Percentiles rank a stretch among this genome's conserved stretches.
phyloP scores from a whole-genome alignment of 176 grass and related monocot genomes.

The Neostapfia colusana region DNA sequence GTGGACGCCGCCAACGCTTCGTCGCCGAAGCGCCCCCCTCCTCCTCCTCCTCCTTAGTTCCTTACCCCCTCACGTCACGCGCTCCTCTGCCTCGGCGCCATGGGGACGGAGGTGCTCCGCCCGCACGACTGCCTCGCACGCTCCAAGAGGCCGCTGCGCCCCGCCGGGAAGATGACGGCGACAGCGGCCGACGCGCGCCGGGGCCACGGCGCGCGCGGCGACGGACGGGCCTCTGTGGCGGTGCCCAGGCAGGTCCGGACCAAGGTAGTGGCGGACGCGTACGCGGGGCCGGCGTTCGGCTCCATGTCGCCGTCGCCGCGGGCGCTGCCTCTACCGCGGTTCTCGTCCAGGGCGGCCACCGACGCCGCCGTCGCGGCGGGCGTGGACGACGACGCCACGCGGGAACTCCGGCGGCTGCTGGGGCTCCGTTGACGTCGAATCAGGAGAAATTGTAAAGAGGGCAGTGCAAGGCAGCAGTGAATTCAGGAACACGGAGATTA shows the following conservation, averaged over 20 bases:
- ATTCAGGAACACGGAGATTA: slow-evolving; percentile 22
- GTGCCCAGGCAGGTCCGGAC: neutral
- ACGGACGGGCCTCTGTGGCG: neutral
- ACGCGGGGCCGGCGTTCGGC: slow-evolving; percentile 4
- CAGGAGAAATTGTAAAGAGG: neutral
- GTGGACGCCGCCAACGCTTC: slow-evolving; percentile 50
- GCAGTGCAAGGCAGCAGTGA: neutral
- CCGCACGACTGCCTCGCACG: slow-evolving; percentile 40
- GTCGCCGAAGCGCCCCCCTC: slow-evolving; percentile 16
- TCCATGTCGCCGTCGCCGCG: slow-evolving; percentile 54
- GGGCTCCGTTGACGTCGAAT: slow-evolving; percentile 41
- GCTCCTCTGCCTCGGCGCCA: neutral
- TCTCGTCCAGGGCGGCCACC: neutral
- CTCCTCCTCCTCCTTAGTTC: neutral
- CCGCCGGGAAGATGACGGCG: neutral
- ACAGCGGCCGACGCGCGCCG: neutral
- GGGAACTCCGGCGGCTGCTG: slow-evolving; percentile 62
- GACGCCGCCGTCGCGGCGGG: neutral
- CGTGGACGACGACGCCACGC: slow-evolving; percentile 50
- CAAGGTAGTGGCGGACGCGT: neutral
- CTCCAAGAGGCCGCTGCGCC: slow-evolving; percentile 35
- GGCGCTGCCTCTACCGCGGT: slow-evolving; percentile 58
- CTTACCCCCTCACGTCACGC: neutral
- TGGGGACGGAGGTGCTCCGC: slow-evolving; percentile 48
- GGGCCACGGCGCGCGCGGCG: neutral